These are phyloP conservation scores for Penicillium alfredii DNA, from an alignment of 495 filamentous ascomycete species.

Conservation along the genomic window DNA sequence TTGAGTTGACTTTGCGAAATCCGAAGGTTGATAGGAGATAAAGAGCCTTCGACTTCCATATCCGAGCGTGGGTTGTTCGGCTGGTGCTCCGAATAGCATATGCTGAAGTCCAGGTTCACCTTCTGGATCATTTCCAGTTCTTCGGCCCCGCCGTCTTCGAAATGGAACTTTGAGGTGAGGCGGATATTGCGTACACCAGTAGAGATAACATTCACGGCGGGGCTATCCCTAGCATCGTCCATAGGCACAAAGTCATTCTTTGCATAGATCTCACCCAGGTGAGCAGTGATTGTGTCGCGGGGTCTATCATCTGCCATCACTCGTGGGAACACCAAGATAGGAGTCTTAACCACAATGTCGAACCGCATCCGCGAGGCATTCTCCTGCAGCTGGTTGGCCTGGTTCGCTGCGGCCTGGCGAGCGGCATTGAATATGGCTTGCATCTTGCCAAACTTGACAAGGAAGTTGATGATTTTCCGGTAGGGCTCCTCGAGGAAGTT, in stretches of 20 bases:
- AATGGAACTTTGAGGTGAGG: slow-evolving; percentile 85
- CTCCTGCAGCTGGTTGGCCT: slow-evolving; percentile 88
- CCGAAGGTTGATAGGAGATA: slow-evolving; percentile 86
- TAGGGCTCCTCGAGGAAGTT: slow-evolving; percentile 97
- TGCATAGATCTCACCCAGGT: slow-evolving; percentile 93
- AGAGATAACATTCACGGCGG: slow-evolving; percentile 80
- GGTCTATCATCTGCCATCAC: slow-evolving; percentile 55
- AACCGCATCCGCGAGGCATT: slow-evolving; percentile 86
- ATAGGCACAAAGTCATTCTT: slow-evolving; percentile 85
- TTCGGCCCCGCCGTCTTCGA: slow-evolving; percentile 62
- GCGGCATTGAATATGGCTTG: slow-evolving; percentile 98
- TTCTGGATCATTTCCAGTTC: slow-evolving; percentile 95
- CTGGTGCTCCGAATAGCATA: slow-evolving; percentile 85
- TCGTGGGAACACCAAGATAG: slow-evolving; percentile 89
- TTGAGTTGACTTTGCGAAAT: slow-evolving; percentile 88
- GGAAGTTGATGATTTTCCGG: slow-evolving; percentile 95
- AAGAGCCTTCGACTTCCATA: slow-evolving; percentile 79
- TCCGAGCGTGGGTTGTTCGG: slow-evolving; percentile 74
- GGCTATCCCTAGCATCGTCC: slow-evolving; percentile 61
- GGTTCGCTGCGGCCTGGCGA: slow-evolving; percentile 87
- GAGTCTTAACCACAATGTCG: slow-evolving; percentile 86
- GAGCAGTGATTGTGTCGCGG: slow-evolving; percentile 81
- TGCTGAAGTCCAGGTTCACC: slow-evolving; percentile 84
- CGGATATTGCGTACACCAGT: slow-evolving; percentile 89
- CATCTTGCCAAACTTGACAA: slow-evolving; percentile 99